Evolutionary conservation across 2,329 filamentous ascomycete species (phyloP), one percentile per base, ranked within the genome.

Genomic region (Sporothrix sp.): DNA sequence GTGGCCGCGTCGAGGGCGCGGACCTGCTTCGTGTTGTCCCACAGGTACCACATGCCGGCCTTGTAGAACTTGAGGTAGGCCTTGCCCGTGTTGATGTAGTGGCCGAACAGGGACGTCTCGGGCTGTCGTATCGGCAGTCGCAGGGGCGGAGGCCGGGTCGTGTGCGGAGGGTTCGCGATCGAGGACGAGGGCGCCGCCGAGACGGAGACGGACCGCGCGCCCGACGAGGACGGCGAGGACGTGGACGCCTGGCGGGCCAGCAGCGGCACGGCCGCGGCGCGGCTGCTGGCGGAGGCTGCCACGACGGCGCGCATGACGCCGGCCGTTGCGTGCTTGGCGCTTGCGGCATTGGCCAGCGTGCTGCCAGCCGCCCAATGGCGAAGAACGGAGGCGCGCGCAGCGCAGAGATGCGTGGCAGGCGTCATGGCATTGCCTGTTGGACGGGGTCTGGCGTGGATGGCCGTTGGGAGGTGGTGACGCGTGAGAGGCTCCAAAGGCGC

Each of bases 51-150:
- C 28, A 95, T 68, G 16, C 90, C 91, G 1, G 79, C 75, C 68
- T 93, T 95, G 79, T 96, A 97, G 76, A 97, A 97, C 32, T 67
- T 67, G 9, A 85, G 65, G 66, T 95, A 95, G 47, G 85, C 80
- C 63, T 85, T 84, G 55, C 87, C 91, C 25, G 82, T 68, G 38
- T 68, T 63, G 60, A 78, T 77, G 55, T 79, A 71, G 68, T 85
- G 78, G 16, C 66, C 65, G 50, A 77, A 62, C 18, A 69, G 61
- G 25, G 68, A 68, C 27, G 75, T 64, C 7, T 66, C 60, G 18
- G 72, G 61, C 16, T 71, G 63, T 48, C 79, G 74, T 5, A 65
- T 63, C 7, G 87, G 87, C 2, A 87, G 69, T 38, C 72, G 64
- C 55, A 95, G 74, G 0, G 77, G 73, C 0, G 87, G 80, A 0